Evolutionary conservation across 352 stramenopile genomes (phyloP).

Genomic region (Phytophthora tentaculata): DNA sequence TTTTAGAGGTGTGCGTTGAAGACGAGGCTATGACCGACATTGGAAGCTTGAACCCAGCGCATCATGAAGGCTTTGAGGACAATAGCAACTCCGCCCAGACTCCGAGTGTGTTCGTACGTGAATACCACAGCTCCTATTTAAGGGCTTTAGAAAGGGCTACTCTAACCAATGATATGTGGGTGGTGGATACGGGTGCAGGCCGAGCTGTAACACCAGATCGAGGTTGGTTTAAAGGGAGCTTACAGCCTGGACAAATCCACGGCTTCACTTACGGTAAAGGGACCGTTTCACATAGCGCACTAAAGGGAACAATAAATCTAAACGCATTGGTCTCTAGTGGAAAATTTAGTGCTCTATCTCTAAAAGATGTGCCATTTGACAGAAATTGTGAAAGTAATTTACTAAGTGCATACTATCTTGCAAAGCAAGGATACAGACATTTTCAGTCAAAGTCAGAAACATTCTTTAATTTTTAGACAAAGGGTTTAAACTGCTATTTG

Average conservation of each 20-base stretch:
- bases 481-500: neutral
- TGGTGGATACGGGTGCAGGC: too few relatives aligned
- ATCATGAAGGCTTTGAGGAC: too few relatives aligned
- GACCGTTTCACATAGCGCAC: neutral
- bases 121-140: conserved; percentile 2
- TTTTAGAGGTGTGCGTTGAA: too few relatives aligned
- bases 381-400: conserved; percentile 8
- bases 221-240: too few relatives aligned
- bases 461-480: conserved; percentile 9
- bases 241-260: neutral
- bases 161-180: neutral
- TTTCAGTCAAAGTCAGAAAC: conserved; percentile 11
- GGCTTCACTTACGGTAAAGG: neutral
- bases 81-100: too few relatives aligned
- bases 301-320: conserved; percentile 10
- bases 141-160: neutral
- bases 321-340: conserved; percentile 12
- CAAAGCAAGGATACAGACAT: conserved; percentile 15
- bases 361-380: conserved; percentile 15
- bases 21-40: too few relatives aligned
- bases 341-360: conserved; percentile 10
- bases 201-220: too few relatives aligned
- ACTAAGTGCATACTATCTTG: conserved; percentile 18
- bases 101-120: too few relatives aligned
- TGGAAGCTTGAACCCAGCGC: too few relatives aligned